Percentiles rank a stretch among this genome's conserved stretches.
phyloP scores from a whole-genome alignment of 2,329 filamentous ascomycete genomes.

The Drechslerella stenobrocha region DNA sequence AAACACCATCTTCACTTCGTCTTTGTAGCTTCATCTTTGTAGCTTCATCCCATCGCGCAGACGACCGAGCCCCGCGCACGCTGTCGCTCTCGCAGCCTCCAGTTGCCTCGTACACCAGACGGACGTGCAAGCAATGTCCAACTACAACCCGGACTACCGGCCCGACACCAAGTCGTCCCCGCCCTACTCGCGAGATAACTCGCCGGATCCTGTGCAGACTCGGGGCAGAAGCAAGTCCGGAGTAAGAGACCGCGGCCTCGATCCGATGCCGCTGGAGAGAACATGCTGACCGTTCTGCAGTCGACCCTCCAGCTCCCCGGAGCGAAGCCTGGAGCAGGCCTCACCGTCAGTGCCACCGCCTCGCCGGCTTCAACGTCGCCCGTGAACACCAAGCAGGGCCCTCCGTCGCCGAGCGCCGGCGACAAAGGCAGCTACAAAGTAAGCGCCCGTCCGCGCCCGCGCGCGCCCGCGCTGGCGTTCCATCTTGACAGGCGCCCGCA shows the following conservation, averaged over 20 bases:
- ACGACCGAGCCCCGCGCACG: slow-evolving; percentile 10
- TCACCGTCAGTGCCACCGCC: slow-evolving; percentile 23
- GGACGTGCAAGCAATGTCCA: slow-evolving; percentile 20
- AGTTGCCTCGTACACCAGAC: background rate
- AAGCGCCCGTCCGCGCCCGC: slow-evolving; percentile 3
- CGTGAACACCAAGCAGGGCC: slow-evolving; percentile 37
- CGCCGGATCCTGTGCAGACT: slow-evolving; percentile 20
- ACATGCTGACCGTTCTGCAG: slow-evolving; percentile 6
- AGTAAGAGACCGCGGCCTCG: slow-evolving; percentile 12
- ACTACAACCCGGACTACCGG: slow-evolving; percentile 45
- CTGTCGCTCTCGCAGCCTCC: background rate
- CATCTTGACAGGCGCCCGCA: background rate
- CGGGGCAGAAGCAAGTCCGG: slow-evolving; percentile 21
- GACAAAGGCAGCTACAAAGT: slow-evolving; percentile 37
- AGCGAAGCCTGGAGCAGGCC: slow-evolving; percentile 17
- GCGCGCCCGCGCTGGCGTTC: background rate
- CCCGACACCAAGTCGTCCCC: slow-evolving; percentile 26
- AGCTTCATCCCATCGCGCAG: slow-evolving; percentile 6
- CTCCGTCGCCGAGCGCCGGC: slow-evolving; percentile 30
- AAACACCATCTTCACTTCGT: no score
- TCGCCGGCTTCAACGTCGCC: slow-evolving; percentile 31
- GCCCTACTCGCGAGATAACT: slow-evolving; percentile 38
- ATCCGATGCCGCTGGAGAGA: background rate
- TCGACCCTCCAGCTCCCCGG: slow-evolving; percentile 29
- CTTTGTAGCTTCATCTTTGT: slow-evolving; percentile 1